A percentile compares a stretch with the other conserved stretches of the same genome.
Evolutionary conservation across 441 rosid species (phyloP).

Genomic region (Francoa sonchifolia): DNA sequence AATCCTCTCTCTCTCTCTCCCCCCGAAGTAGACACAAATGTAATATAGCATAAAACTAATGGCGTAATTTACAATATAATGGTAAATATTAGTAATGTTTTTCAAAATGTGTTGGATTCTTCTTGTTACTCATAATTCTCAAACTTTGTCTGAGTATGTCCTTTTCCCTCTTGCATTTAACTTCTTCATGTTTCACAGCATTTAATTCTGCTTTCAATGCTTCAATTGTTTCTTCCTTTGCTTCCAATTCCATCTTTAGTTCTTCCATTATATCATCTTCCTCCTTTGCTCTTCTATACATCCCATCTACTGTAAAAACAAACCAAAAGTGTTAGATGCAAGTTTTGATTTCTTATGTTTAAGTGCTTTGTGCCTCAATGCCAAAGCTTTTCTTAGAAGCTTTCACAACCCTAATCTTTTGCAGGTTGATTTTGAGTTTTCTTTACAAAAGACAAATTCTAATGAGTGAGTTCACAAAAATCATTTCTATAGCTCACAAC

Average conservation of each 20-base stretch:
- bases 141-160: conserved; percentile 70
- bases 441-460: too few relatives aligned
- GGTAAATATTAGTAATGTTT: background rate
- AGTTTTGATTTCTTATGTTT: background rate
- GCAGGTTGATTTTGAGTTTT: too few relatives aligned
- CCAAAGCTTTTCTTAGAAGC: too few relatives aligned
- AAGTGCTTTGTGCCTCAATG: too few relatives aligned
- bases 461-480: too few relatives aligned
- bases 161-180: conserved; percentile 38
- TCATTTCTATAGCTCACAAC: too few relatives aligned
- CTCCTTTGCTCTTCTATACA: conserved; percentile 33
- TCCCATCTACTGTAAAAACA: conserved; percentile 28
- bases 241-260: conserved; percentile 38
- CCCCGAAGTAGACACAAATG: too few relatives aligned
- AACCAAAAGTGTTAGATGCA: background rate
- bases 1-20: too few relatives aligned
- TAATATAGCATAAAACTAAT: background rate
- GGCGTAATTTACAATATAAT: background rate
- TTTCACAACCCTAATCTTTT: too few relatives aligned
- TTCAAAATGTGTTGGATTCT: conserved; percentile 10
- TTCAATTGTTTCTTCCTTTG: conserved; percentile 36
- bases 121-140: conserved; percentile 35
- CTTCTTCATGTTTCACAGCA: conserved; percentile 30
- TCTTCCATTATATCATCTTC: conserved; percentile 38
- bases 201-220: conserved; percentile 28